A percentile compares a stretch with the other conserved stretches of the same genome.
phyloP scores from a whole-genome alignment of 1,139 yeast genomes.

The Geotrichum aggregatum region DNA sequence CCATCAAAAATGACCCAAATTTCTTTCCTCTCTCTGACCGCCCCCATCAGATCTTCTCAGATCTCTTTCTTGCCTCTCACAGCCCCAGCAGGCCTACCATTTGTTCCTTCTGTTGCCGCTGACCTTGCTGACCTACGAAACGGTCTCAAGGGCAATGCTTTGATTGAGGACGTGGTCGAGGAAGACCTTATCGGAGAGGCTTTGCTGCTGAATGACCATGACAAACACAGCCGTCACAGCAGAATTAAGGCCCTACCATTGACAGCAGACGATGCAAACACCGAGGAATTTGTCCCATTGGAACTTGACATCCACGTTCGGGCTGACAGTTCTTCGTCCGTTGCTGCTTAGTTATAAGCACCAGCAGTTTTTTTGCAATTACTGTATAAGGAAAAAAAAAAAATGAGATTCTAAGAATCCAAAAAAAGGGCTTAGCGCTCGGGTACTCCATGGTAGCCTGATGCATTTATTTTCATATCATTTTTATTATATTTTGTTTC shows the following conservation, averaged over 20 bases:
- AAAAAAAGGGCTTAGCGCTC: no score
- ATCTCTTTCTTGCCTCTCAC: constrained; percentile 24
- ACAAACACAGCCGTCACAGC: not conserved
- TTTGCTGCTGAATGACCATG: no score
- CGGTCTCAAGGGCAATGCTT: not conserved
- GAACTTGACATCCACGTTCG: not conserved
- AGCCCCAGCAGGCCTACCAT: constrained; percentile 26
- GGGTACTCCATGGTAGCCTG: no score
- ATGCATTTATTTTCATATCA: not conserved
- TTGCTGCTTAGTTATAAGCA: no score
- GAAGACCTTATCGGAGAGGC: constrained; percentile 7
- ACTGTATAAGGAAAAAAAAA: no score
- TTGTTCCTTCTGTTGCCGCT: constrained; percentile 18
- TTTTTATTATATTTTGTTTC: not conserved
- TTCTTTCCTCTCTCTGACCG: not conserved
- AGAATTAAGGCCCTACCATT: not conserved
- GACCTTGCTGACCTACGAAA: not conserved
- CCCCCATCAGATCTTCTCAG: not conserved
- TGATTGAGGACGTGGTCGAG: constrained; percentile 1
- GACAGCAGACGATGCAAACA: not conserved
- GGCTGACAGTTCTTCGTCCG: not conserved
- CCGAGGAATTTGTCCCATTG: not conserved
- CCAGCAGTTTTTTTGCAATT: no score
- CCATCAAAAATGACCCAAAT: constrained; percentile 1
- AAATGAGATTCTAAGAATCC: no score